phyloP scores from a whole-genome alignment of 2,329 filamentous ascomycete species.

The Colletotrichum chlorophyti region DNA sequence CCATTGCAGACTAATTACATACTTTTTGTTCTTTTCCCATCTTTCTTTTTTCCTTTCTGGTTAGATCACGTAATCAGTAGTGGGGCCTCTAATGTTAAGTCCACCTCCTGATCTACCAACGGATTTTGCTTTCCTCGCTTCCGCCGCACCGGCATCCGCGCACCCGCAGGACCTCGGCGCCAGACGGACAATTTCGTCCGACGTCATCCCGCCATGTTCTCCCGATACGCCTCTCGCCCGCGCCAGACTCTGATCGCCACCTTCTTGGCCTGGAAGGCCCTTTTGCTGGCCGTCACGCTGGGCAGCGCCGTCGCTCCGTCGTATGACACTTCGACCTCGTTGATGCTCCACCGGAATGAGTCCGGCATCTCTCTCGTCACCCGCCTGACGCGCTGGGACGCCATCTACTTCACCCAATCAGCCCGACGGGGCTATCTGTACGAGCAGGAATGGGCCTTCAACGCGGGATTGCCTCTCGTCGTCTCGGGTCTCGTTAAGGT shows the following conservation, averaged over 20 bases:
- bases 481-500: conserved; percentile 44
- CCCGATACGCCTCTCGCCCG: conserved; percentile 22
- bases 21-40: too few species aligned
- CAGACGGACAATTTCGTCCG: not conserved
- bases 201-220: conserved; percentile 23
- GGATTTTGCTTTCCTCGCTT: not conserved
- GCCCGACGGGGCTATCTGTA: conserved; percentile 71
- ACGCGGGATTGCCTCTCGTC: conserved; percentile 52
- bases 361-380: conserved; percentile 48
- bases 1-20: too few species aligned
- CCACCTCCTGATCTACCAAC: too few species aligned
- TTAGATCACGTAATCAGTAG: too few species aligned
- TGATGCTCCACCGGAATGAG: conserved; percentile 42
- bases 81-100: too few species aligned
- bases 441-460: conserved; percentile 90
- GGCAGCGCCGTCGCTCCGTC: conserved; percentile 57
- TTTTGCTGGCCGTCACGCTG: conserved; percentile 68
- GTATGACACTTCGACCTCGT: conserved; percentile 80
- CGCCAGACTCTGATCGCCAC: conserved; percentile 37
- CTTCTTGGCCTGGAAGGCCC: conserved; percentile 72
- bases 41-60: too few species aligned
- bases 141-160: not conserved
- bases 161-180: not conserved
- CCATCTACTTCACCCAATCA: conserved; percentile 74
- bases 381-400: conserved; percentile 80